A percentile compares a stretch with the other conserved stretches of the same genome.
phyloP scores from a whole-genome alignment of 2,329 filamentous ascomycete genomes.

The Stagonosporopsis rhizophila region DNA sequence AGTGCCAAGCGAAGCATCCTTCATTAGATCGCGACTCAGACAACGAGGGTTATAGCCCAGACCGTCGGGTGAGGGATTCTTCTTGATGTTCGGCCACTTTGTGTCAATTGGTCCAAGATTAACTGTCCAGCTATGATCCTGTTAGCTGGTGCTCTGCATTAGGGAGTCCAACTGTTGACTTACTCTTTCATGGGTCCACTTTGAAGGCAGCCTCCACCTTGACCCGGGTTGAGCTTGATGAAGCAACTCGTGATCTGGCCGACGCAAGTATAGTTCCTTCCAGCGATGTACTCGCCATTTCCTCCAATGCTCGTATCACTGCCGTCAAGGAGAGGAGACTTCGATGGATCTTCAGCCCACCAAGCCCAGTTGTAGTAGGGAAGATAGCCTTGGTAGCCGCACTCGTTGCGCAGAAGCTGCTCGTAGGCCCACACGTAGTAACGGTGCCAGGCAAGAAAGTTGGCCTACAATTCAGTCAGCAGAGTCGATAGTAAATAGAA shows the following conservation, averaged over 20 bases:
- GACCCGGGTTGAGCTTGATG: slow-evolving; percentile 56
- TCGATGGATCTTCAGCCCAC: slow-evolving; percentile 52
- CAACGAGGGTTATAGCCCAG: slow-evolving; percentile 50
- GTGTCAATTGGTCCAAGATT: slow-evolving; percentile 58
- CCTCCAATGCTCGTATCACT: slow-evolving; percentile 57
- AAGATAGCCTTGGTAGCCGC: slow-evolving; percentile 52
- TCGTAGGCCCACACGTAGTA: slow-evolving; percentile 55
- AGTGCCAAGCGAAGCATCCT: slow-evolving; percentile 29
- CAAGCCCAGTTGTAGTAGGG: slow-evolving; percentile 63
- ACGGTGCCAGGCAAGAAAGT: slow-evolving; percentile 52
- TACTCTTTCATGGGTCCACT: slow-evolving; percentile 60
- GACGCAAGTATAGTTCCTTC: slow-evolving; percentile 41
- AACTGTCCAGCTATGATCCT: slow-evolving; percentile 37
- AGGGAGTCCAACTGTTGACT: not conserved
- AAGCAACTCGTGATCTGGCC: slow-evolving; percentile 28
- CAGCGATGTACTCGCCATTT: slow-evolving; percentile 51
- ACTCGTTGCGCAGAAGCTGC: slow-evolving; percentile 51
- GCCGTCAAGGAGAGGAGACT: slow-evolving; percentile 64
- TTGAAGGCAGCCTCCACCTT: slow-evolving; percentile 63
- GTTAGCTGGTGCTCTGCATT: not conserved
- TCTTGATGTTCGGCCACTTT: slow-evolving; percentile 36
- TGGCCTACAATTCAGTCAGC: slow-evolving; percentile 28
- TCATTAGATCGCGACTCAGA: slow-evolving; percentile 47
- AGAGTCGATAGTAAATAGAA: not conserved
- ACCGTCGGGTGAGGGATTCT: slow-evolving; percentile 43